These are phyloP conservation scores for Teratosphaeriaceae sp. DNA, from an alignment of 2,329 filamentous ascomycete genomes.

Conservation along the genomic window DNA sequence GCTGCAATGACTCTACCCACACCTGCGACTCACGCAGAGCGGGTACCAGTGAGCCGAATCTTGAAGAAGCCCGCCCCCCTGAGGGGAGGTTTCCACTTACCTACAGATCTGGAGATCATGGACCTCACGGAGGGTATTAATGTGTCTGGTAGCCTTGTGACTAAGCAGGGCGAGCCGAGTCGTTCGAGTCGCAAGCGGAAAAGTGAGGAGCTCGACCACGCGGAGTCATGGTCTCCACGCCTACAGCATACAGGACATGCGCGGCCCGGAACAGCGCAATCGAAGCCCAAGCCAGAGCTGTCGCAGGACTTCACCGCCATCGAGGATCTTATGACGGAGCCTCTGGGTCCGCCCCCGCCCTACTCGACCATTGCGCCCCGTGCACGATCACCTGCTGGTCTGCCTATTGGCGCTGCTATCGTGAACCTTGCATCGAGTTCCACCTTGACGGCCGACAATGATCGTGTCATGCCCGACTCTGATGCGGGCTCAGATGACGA, in stretches of 20 bases:
- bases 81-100: no score
- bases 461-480: constrained; percentile 16
- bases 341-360: constrained; percentile 32
- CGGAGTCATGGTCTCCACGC: constrained; percentile 10
- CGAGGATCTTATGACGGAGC: constrained; percentile 29
- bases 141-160: constrained; percentile 12
- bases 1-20: neutral
- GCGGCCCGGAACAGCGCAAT: neutral
- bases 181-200: constrained; percentile 35
- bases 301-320: constrained; percentile 33
- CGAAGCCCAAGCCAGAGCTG: constrained; percentile 8
- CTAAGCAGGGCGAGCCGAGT: constrained; percentile 6
- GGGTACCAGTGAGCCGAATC: neutral
- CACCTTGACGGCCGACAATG: neutral
- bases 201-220: constrained; percentile 38
- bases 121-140: constrained; percentile 28
- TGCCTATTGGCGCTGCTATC: neutral
- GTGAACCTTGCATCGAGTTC: constrained; percentile 5
- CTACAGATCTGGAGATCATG: constrained; percentile 25
- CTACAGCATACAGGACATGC: neutral
- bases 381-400: neutral
- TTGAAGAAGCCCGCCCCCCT: constrained; percentile 7
- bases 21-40: neutral
- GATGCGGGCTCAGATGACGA: constrained; percentile 22
- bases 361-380: constrained; percentile 38